Evolutionary conservation across 352 stramenopile species (phyloP), one percentile per base, ranked within the genome.

Genomic region (Thalassiosira hispida): DNA sequence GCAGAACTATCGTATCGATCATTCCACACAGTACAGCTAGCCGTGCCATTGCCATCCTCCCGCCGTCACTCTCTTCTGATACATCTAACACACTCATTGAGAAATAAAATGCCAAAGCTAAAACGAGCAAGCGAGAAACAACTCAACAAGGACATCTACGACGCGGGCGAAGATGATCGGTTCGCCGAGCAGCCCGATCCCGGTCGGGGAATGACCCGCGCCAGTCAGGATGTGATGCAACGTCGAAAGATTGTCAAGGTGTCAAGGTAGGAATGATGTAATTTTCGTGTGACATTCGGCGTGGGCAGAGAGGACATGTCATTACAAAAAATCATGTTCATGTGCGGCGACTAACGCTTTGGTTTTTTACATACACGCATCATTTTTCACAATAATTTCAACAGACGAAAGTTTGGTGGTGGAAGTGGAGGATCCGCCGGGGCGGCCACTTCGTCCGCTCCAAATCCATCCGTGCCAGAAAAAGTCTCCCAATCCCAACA

Each of bases 121-220:
- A 75, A 81, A 44, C 53, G 73, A 51, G 20, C 22, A 18, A 57
- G 49, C 20, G 56, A 75, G 16, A 47, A 63, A n/a, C 53, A 81
- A 64, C 56, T 79, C 57, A 62, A 69, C 35, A 76, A 71, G 27
- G 63, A 81, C 20, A 44, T 51, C 8, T 73, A 70, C 35, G 53
- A 75, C 14, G 70, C 46, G 16, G 53, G 68, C 2, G 72, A 68
- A 16, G 73, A 81, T 46, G 40, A 56, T 44, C 42, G 63, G 46
- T 69, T 77, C 31, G 33, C 29, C 0, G 74, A 68, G 38, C 35
- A 38, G n/a, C 74, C 65, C 4, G 65, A 82, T 77, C 65, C 57
- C 11, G 73, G 73, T 46, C 8, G 42, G 38, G 73, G 73, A 20
- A 76, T 76, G 56, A 33, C 46, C 1, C 57, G 66, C 14, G 74